Conservation (phyloP, 176 grass and related monocot genomes). For the Juncus effusus region DNA sequence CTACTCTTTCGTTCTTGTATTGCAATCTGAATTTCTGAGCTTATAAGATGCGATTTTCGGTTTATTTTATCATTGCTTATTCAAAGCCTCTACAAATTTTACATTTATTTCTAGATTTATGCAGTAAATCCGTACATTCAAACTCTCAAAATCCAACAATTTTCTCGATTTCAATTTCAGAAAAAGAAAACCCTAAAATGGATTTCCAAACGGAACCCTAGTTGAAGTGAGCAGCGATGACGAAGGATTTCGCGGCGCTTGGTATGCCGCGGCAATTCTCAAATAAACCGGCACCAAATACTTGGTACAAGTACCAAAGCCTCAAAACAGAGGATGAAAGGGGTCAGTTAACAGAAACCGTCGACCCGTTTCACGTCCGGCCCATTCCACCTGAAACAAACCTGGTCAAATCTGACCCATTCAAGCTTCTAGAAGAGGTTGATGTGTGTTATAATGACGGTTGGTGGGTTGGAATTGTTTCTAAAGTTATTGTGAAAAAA, state of each 20-base stretch:
- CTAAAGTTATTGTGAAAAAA: constrained; percentile 38
- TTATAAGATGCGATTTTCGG: too few species aligned
- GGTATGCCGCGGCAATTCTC: constrained; percentile 51
- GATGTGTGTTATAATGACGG: constrained; percentile 67
- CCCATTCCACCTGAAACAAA: constrained; percentile 39
- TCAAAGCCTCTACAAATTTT: too few species aligned
- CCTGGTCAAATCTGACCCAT: constrained; percentile 1
- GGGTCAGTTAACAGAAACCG: constrained; percentile 48
- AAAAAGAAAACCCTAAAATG: constrained; percentile 2
- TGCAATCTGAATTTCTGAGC: constrained; percentile 42
- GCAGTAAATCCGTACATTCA: too few species aligned
- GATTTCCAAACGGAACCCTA: constrained; percentile 37
- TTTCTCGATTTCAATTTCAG: background rate
- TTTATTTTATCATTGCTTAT: too few species aligned
- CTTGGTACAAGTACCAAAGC: constrained; percentile 48
- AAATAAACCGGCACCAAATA: constrained; percentile 37
- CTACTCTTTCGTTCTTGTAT: constrained; percentile 27
- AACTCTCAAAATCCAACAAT: background rate
- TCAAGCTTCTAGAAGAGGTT: constrained; percentile 74
- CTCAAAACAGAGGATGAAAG: constrained; percentile 57
- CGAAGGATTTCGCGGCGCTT: constrained; percentile 63
- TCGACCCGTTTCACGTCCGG: constrained; percentile 49
- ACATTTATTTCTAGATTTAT: too few species aligned
- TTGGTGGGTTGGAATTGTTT: constrained; percentile 85
- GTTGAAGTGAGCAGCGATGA: constrained; percentile 79